Evolutionary conservation across 176 grass and related monocot species (phyloP), one percentile per base, ranked within the genome.

Genomic region (Secale cereale): DNA sequence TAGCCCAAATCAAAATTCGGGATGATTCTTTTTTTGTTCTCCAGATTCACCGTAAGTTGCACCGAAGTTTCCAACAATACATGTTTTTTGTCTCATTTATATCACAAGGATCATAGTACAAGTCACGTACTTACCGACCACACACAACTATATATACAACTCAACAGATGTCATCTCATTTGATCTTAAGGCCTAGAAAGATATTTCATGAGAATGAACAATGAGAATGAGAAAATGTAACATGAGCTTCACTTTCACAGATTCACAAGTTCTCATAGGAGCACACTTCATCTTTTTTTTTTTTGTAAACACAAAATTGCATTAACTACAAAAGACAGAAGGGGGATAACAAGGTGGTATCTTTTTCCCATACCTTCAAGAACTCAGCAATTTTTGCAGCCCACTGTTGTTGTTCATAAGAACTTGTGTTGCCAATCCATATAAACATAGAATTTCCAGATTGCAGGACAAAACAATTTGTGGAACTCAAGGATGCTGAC

Each of bases 381-480:
- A 95, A 91, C 65, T 98, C 93, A 74, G 97, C 89, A 82, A 95
- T 81, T 88, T 94, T 81, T 80, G 82, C 43, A 86, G 93, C 87
- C 87, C 93, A 98, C 75, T 94, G 91, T 68, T 95, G 97, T 59
- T 94, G 93, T 82, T 98, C 97, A 81, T 86, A 43, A 56, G 87
- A 94, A 89, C 91, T 92, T 70, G 91, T 83, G 63, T 78, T 91
- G 57, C 97, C 96, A 86, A 88, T 85, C 97, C 97, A 98, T 74
- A 61, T 41, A 83, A 94, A 95, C 74, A 95, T 63, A 17, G 81
- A 73, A 78, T 92, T 93, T 74, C 92, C 94, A 77, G 89, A 85
- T 98, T 98, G 97, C 78, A 98, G 79, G 67, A 95, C 31, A 66
- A 95, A 98, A 88, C 97, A 98, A 77, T 95, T 87, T 3, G 37